phyloP scores from a whole-genome alignment of 345 rosid genomes.

The Kandelia obovata region DNA sequence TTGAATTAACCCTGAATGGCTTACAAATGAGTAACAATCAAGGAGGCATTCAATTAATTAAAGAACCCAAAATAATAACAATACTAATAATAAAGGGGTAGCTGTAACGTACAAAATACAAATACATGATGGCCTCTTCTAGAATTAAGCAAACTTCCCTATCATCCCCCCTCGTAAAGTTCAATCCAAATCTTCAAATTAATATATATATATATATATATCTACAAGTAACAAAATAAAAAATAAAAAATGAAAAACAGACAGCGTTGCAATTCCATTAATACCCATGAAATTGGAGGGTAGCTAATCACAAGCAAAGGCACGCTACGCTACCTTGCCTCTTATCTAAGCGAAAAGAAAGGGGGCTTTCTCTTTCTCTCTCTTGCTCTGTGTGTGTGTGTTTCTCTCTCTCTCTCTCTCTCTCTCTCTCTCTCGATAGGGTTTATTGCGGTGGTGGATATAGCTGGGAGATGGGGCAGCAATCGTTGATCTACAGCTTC shows the following conservation, averaged over 20 bases:
- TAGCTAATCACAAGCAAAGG: background rate
- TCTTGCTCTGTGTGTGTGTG: no score
- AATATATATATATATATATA: no score
- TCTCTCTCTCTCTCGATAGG: background rate
- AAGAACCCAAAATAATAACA: no score
- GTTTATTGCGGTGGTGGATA: background rate
- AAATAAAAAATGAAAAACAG: constrained; percentile 3
- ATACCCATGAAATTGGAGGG: constrained; percentile 23
- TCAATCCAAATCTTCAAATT: no score
- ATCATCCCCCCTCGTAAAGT: no score
- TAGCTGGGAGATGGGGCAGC: constrained; percentile 47
- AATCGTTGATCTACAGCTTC: constrained; percentile 64
- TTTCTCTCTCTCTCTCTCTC: background rate
- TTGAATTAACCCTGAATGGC: no score
- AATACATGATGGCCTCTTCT: no score
- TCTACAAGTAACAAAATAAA: background rate
- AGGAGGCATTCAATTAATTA: no score
- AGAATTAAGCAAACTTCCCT: no score
- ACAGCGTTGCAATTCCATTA: constrained; percentile 40
- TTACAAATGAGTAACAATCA: no score
- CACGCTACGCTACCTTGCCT: constrained; percentile 29
- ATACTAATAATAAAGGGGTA: no score
- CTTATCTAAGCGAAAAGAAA: constrained; percentile 23
- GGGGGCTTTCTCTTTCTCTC: background rate
- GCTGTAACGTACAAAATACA: no score